These are phyloP conservation scores for Mucor plumbeus DNA, from an alignment of 371 early-diverging fungal species.

Conservation along the genomic window DNA sequence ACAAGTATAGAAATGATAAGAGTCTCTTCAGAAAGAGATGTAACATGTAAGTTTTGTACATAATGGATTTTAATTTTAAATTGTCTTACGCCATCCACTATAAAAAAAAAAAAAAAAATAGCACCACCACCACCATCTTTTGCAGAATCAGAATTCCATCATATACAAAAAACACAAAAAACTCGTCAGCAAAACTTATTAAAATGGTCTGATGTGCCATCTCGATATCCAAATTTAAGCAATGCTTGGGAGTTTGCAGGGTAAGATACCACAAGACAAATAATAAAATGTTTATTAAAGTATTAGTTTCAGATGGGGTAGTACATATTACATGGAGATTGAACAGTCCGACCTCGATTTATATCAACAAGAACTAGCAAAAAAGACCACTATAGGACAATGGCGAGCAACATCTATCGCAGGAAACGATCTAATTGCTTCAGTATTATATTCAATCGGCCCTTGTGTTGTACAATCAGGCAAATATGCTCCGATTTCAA, in stretches of 20 bases:
- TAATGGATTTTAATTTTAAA: too few species aligned
- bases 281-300: neutral
- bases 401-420: slow-evolving; percentile 62
- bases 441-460: slow-evolving; percentile 62
- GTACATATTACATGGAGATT: slow-evolving; percentile 51
- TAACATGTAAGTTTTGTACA: neutral
- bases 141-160: slow-evolving; percentile 53
- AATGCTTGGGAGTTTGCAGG: slow-evolving; percentile 54
- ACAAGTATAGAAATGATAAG: neutral
- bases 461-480: slow-evolving; percentile 51
- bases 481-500: slow-evolving; percentile 59
- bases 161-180: slow-evolving; percentile 38
- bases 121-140: slow-evolving; percentile 43
- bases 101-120: neutral
- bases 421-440: slow-evolving; percentile 58
- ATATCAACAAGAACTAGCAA: slow-evolving; percentile 14
- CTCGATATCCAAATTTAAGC: slow-evolving; percentile 42
- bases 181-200: slow-evolving; percentile 26
- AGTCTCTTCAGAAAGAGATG: neutral
- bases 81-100: too few species aligned
- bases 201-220: slow-evolving; percentile 44
- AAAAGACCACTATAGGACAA: slow-evolving; percentile 39
- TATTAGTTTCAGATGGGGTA: slow-evolving; percentile 40
- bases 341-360: slow-evolving; percentile 32
- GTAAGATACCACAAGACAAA: slow-evolving; percentile 20